A percentile compares a stretch with the other conserved stretches of the same genome.
These are phyloP conservation scores for Rhynchospora pubera DNA, from an alignment of 176 grass and related monocot species.

Conservation along the genomic window DNA sequence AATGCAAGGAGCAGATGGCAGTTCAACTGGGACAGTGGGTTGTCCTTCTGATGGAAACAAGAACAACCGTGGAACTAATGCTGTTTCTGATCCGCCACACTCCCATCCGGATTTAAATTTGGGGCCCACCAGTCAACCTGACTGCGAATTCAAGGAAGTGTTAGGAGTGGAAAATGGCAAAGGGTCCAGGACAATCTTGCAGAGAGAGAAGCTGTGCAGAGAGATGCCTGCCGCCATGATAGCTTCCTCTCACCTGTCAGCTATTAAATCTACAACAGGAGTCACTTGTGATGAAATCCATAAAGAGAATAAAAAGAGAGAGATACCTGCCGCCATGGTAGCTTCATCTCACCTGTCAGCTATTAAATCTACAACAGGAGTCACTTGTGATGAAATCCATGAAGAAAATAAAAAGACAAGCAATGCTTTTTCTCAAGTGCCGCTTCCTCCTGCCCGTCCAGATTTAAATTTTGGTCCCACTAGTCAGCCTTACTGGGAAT, in stretches of 20 bases:
- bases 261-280: background rate
- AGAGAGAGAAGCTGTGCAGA: background rate
- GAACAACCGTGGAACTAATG: background rate
- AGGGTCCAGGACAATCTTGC: background rate
- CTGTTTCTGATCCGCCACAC: background rate
- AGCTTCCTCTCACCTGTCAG: background rate
- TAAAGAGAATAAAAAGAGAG: background rate
- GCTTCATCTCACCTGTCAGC: background rate
- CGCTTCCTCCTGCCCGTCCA: background rate
- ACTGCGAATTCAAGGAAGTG: background rate
- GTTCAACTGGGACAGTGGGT: background rate
- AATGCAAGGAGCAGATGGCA: background rate
- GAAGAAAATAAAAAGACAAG: background rate
- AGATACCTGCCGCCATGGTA: background rate
- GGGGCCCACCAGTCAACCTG: background rate
- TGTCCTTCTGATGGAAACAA: background rate
- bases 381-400: background rate
- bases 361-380: background rate
- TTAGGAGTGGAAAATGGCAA: background rate
- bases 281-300: background rate
- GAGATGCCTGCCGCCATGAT: background rate
- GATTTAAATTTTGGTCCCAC: constrained; percentile 11
- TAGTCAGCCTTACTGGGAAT: background rate
- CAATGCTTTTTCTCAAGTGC: background rate
- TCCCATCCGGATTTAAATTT: background rate